phyloP scores from a whole-genome alignment of 1,284 basidiomycete genomes.

The Cutaneotrichosporon cyanovorans region DNA sequence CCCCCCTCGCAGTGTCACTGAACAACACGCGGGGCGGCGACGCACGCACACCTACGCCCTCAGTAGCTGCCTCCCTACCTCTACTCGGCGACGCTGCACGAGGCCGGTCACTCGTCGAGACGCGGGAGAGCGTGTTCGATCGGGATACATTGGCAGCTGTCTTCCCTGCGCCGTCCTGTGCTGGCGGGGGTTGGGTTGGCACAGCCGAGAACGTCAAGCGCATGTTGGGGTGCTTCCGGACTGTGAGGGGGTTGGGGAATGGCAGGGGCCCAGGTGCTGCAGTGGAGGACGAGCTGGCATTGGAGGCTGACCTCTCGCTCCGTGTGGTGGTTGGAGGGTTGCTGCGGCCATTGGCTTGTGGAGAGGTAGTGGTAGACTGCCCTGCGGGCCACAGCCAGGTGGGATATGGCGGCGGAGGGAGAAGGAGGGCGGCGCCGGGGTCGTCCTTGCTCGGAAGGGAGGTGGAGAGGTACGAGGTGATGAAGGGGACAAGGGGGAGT shows the following conservation, averaged over 20 bases:
- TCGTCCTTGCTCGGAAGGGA: conserved; percentile 11
- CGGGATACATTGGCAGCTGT: neutral
- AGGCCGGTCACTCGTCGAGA: conserved; percentile 3
- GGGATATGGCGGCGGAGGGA: conserved; percentile 36
- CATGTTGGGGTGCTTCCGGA: conserved; percentile 39
- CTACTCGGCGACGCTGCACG: neutral
- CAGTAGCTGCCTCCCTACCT: no score
- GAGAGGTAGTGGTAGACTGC: conserved; percentile 8
- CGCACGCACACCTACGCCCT: no score
- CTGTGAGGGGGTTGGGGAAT: conserved; percentile 35
- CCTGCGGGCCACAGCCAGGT: conserved; percentile 39
- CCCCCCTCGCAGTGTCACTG: neutral
- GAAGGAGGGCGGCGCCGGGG: conserved; percentile 19
- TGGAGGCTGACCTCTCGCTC: conserved; percentile 8
- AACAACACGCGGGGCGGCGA: no score
- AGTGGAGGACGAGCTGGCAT: conserved; percentile 5
- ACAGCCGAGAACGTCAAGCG: conserved; percentile 27
- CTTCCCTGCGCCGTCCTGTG: neutral
- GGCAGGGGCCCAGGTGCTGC: conserved; percentile 16
- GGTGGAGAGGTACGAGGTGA: conserved; percentile 29
- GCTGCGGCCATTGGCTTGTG: neutral
- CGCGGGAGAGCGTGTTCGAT: conserved; percentile 2
- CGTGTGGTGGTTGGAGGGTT: conserved; percentile 1
- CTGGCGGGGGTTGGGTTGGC: neutral
- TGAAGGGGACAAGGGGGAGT: conserved; percentile 33